Evolutionary conservation across 805 yeast genomes (phyloP), one percentile per base, ranked within the genome.

Genomic region (Kazachstania kunashirensis): DNA sequence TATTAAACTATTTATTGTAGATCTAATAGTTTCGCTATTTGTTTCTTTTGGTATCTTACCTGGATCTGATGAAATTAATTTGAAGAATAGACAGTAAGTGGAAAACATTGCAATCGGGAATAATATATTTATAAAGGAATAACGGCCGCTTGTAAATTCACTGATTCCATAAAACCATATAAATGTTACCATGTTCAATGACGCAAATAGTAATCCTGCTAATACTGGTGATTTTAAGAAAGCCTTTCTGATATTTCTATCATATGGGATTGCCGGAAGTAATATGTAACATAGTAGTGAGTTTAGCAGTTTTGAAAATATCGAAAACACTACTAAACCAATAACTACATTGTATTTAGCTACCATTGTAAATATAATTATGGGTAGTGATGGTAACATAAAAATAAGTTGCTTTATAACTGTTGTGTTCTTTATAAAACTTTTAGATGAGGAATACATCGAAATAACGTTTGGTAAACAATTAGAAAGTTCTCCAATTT

Each of bases 161-260:
- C 80, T 41, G 2, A 80, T 45, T 2, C 56, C 56, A 13, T 65
- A 48, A 3, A 75, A n/a, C 78, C 86, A 85, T 3, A 66, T 56
- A 2, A 71, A 15, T 1, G 70, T 47, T 23, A 72, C 69, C 83
- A 88, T 79, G 37, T 75, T 66, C 0, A 80, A 72, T 6, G 84
- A 67, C 2, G 77, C 80, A 2, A 86, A 74, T 50, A 86, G 84
- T 0, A 84, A 49, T 2, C 97, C 97, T 0, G 95, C 73, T 30
- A 81, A 62, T 30, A 78, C 64, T 0, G 96, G 95, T 0, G 94
- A 73, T 47, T 71, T 75, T 37, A 79, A 46, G n/a, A 82, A 37
- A 0, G 82, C 36, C 41, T 35, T 34, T 29, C 40, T 29, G 30
- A 34, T 21, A 2, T 34, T 31, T n/a, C 21, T 21, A 1, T 34